phyloP scores from a whole-genome alignment of 23 red algal species.

The Chondrus crispus region DNA sequence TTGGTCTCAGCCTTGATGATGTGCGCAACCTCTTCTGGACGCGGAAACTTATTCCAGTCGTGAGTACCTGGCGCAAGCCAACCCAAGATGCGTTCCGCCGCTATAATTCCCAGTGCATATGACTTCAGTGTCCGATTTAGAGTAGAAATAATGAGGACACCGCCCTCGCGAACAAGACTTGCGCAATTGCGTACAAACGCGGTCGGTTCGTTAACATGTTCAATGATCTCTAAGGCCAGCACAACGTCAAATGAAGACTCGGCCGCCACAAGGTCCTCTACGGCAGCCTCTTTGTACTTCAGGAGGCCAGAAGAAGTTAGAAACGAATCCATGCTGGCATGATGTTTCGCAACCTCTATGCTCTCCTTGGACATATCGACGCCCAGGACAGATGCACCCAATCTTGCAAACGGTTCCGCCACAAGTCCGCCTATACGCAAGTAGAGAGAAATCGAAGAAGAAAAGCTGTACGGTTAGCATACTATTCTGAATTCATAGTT shows the following conservation, averaged over 20 bases:
- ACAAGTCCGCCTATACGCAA: conserved; percentile 61
- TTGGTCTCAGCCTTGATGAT: conserved; percentile 25
- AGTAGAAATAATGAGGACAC: conserved; percentile 85
- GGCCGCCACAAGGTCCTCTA: conserved; percentile 36
- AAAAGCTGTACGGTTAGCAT: no score
- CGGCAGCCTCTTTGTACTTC: conserved; percentile 50
- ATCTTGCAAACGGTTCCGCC: conserved; percentile 74
- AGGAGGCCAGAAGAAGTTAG: conserved; percentile 27
- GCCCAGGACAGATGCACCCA: conserved; percentile 83
- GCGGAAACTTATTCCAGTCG: conserved; percentile 82
- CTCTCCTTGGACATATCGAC: conserved; percentile 78
- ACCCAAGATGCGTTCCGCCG: conserved; percentile 71
- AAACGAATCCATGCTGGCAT: conserved; percentile 51
- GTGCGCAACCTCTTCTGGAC: conserved; percentile 71
- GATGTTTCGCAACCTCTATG: conserved; percentile 56
- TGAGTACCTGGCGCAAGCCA: conserved; percentile 89
- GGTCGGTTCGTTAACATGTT: conserved; percentile 81
- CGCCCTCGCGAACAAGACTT: conserved; percentile 58
- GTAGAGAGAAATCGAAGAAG: neutral
- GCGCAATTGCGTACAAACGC: conserved; percentile 60
- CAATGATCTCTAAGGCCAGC: conserved; percentile 83
- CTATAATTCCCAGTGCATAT: conserved; percentile 63
- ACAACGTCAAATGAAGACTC: conserved; percentile 72
- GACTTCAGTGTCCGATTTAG: conserved; percentile 72
- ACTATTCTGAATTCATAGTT: no score